A percentile compares a stretch with the other conserved stretches of the same genome.
These are phyloP conservation scores for Eucalyptus camaldulensis DNA, from an alignment of 345 rosid genomes.

Conservation along the genomic window DNA sequence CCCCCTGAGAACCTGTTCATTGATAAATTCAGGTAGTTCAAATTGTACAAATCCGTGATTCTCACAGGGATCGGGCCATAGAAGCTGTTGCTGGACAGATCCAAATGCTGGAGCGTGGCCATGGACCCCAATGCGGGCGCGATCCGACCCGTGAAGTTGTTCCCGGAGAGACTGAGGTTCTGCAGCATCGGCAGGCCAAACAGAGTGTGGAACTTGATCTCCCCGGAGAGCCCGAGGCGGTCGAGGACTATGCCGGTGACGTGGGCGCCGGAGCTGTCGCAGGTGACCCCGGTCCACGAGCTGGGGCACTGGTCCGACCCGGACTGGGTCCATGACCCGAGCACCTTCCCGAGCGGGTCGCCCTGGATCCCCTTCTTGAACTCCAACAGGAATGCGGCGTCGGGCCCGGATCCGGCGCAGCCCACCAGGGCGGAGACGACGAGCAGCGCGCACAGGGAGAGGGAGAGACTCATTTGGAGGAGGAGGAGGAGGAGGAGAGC, in stretches of 20 bases:
- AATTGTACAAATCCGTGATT: conserved; percentile 61
- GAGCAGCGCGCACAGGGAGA: conserved; percentile 1
- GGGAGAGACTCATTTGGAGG: conserved; percentile 10
- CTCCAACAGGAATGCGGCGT: conserved; percentile 64
- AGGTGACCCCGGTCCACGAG: conserved; percentile 60
- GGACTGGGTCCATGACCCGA: conserved; percentile 30
- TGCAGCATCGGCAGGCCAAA: conserved; percentile 35
- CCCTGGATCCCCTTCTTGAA: conserved; percentile 71
- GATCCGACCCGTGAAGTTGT: conserved; percentile 75
- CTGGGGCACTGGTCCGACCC: conserved; percentile 34
- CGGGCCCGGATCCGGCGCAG: conserved; percentile 10
- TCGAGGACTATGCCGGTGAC: conserved; percentile 44
- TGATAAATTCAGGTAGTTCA: conserved; percentile 66
- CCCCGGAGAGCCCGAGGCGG: conserved; percentile 55
- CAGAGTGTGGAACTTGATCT: conserved; percentile 67
- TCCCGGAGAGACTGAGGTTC: conserved; percentile 64
- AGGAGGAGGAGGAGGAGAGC: background rate
- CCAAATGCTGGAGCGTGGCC: conserved; percentile 52
- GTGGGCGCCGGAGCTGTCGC: conserved; percentile 31
- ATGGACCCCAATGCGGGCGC: conserved; percentile 66
- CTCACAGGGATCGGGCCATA: conserved; percentile 82
- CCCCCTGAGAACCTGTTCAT: conserved; percentile 57
- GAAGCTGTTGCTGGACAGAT: conserved; percentile 72
- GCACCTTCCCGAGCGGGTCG: conserved; percentile 27
- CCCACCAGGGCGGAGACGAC: conserved; percentile 1